phyloP scores from a whole-genome alignment of 179 eudicot species.

The Camellia oleifera region DNA sequence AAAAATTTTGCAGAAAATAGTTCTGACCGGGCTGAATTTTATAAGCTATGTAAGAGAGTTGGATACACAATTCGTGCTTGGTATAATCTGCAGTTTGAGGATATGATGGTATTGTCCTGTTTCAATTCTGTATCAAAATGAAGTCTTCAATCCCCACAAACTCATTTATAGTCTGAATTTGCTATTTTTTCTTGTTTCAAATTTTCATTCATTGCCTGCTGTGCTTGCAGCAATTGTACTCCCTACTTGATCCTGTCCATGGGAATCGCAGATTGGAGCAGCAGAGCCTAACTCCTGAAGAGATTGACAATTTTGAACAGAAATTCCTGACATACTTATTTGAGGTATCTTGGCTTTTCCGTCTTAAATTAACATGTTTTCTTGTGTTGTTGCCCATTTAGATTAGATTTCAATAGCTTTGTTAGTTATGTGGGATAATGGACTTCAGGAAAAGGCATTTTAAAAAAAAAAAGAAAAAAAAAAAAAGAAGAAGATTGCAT shows the following conservation, averaged over 20 bases:
- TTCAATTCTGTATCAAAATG: not conserved
- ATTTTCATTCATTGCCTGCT: not conserved
- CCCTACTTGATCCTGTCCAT: constrained; percentile 88
- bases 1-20: constrained; percentile 48
- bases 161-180: not conserved
- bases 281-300: constrained; percentile 71
- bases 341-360: constrained; percentile 46
- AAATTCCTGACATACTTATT: constrained; percentile 75
- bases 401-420: too few species aligned
- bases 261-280: constrained; percentile 86
- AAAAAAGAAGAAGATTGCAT: too few species aligned
- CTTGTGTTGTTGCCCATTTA: too few species aligned
- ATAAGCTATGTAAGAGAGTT: constrained; percentile 88
- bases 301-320: constrained; percentile 81
- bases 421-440: too few species aligned
- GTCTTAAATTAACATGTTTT: not conserved
- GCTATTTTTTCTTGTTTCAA: not conserved
- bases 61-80: constrained; percentile 98
- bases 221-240: constrained; percentile 74
- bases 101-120: constrained; percentile 72
- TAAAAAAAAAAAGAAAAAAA: too few species aligned
- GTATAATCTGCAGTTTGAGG: constrained; percentile 94
- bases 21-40: constrained; percentile 70
- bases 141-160: constrained; percentile 5
- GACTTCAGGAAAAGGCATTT: too few species aligned